Base-by-base conservation (phyloP, 2,329 filamentous ascomycete species). In the Aspergillus viridinutans region DNA sequence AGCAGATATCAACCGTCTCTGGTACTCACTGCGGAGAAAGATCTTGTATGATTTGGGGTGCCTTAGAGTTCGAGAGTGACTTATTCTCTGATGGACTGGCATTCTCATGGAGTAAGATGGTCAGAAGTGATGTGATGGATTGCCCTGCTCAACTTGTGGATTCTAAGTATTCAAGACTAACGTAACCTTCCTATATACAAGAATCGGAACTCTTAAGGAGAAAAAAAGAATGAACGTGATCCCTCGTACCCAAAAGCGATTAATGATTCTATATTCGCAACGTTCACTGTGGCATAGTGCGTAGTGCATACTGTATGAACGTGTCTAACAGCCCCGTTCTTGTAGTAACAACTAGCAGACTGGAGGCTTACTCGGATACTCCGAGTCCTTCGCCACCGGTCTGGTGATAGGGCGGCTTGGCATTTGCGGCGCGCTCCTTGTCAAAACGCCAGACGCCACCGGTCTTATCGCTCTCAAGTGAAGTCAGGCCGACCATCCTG, bases 391-490 rank as follows among this genome's bases (percentile, higher is more conserved):
- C 67, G 23, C 67, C 66, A 26, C 74, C 75, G 53, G 68, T 66
- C 54, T 71, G 69, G 63, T 78, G 73, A 62, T 78, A 80, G 9
- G 77, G 77, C 12, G 72, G 71, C 54, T 69, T 66, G 23, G 76
- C 76, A 60, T 63, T 70, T n/a, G 66, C 67, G 7, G 79, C 82
- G 67, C 82, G 82, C 57, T 77, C 70, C 60, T 79, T 72, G 71
- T 88, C 85, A 70, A 88, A 90, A 57, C 83, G 77, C 88, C 88
- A 90, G 32, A 90, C 79, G 0, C 88, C 88, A 54, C 83, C 85
- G 1, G 88, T 90, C 76, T 88, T 86, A 49, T 84, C 82, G 38
- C 80, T 75, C 61, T 89, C 87, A 20, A 85, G 68, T 7, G 69
- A 69, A 64, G 65, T 57, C 28, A 77, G 60, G 21, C 74, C 74